Conservation (phyloP, 2,329 filamentous ascomycete species). For the Epichloe scottii region DNA sequence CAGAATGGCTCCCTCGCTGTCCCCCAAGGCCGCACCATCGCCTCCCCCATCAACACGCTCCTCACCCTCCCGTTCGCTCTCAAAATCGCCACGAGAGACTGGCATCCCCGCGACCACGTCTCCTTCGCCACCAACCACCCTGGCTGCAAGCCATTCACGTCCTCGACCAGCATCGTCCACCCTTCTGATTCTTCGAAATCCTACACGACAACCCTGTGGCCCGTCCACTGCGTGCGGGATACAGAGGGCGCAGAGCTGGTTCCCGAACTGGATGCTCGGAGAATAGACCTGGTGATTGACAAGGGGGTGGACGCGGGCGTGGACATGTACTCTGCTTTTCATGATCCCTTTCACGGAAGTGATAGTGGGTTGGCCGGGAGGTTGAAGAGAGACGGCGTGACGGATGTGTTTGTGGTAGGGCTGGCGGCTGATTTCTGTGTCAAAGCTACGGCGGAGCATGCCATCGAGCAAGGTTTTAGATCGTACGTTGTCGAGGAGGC, state of each 20-base stretch:
- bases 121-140: constrained; percentile 79
- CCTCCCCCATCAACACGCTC: constrained; percentile 60
- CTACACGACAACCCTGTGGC: constrained; percentile 68
- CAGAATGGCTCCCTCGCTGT: constrained; percentile 81
- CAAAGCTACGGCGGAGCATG: constrained; percentile 66
- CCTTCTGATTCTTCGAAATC: constrained; percentile 49
- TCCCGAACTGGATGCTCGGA: constrained; percentile 49
- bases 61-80: constrained; percentile 57
- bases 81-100: constrained; percentile 84
- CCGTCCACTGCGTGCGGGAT: constrained; percentile 71
- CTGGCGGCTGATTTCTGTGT: constrained; percentile 88
- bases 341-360: constrained; percentile 58
- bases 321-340: constrained; percentile 93
- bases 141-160: constrained; percentile 54
- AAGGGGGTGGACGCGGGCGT: constrained; percentile 66
- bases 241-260: constrained; percentile 63
- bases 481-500: constrained; percentile 70
- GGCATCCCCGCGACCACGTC: constrained; percentile 70
- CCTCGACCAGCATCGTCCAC: constrained; percentile 51
- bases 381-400: constrained; percentile 47
- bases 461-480: constrained; percentile 59
- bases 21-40: constrained; percentile 56
- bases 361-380: constrained; percentile 50
- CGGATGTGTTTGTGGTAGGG: constrained; percentile 75
- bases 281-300: constrained; percentile 54